Evolutionary conservation across 169 alveolate species (phyloP), one percentile per base, ranked within the genome.

Genomic region (Cardiosporidium cionae): DNA sequence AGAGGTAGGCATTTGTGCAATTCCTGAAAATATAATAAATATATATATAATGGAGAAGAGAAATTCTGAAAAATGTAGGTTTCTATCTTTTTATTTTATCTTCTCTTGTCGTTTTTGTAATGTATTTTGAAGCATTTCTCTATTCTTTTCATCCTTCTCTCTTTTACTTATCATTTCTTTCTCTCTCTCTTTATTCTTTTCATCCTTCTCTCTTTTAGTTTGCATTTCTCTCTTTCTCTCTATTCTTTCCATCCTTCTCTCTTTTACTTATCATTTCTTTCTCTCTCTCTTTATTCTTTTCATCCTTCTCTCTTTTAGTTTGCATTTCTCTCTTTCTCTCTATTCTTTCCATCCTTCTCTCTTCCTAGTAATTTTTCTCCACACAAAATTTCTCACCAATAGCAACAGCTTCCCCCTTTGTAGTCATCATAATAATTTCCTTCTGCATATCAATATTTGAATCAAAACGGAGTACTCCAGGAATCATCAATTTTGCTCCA

Each of bases 401-500:
- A 27, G 99, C 99, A 68, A 96, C 92, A 9, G 99, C 99, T 88
- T 98, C 99, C 3, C 99, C 99, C 90, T 98, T 98, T 44, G 99
- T 98, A 33, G 99, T 95, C 90, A 98, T 97, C 78, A 98, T 79
- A 33, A 98, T 99, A 52, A 97, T 89, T 82, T 95, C 99, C 63
- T 92, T 86, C 64, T 96, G 97, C 33, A 95, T 88, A 83, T 98
- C 99, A 58, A 98, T 96, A 71, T 87, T 90, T 77, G 88, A 91
- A 82, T 96, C 99, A 86, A 94, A 98, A 74, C 99, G 93, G 72
- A 98, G 87, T 22, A 98, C 98, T 0, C 91, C 90, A 6, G 99
- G 99, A 23, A 98, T 92, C 97, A 97, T 98, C 37, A 98, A 90
- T 81, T 96, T 95, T 44, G 99, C 99, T 9, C 99, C 99, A 81